Evolutionary conservation across 2,329 filamentous ascomycete genomes (phyloP), one percentile per base, ranked within the genome.

Genomic region (Neonectria faginata): DNA sequence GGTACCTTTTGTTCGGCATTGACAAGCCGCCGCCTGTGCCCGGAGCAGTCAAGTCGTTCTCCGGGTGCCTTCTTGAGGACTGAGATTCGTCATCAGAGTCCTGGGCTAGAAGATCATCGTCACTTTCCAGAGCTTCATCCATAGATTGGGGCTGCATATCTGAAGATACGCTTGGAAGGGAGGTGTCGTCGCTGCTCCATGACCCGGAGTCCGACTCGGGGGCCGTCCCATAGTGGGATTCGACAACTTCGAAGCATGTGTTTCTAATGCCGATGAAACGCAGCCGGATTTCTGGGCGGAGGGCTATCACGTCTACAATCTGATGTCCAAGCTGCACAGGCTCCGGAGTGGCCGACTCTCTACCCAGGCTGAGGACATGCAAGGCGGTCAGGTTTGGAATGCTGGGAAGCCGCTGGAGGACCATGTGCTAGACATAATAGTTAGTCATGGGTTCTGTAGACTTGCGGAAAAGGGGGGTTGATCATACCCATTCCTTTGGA

Each of bases 251-350:
- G 29, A 60, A 67, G 16, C 59, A 61, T 20, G 18, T n/a, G 31
- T 44, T 53, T 48, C 53, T 52, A n/a, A 67, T 58, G n/a, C 55
- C 62, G 5, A 67, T 47, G 36, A 57, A 65, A 29, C 62, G 57
- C 18, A 67, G 29, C 41, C 45, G 45, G 18, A 60, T 57, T 41
- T 67, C 62, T 6, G 62, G 65, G 42, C 62, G 62, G 48, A 67
- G 56, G 42, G 62, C 53, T 45, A 67, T 67, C 51, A 62, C 59
- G 22, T 67, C 65, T 50, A 67, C 62, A 31, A 67, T 62, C 47
- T 67, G 62, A 36, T 58, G 57, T 5, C 41, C 62, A 29, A 62
- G 48, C 25, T 67, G 54, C 12, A 27, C 39, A 27, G 47, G 31
- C 22, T 60, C 51, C 25, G 53, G 27, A 20, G 50, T 56, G 3